Base-by-base conservation (phyloP, 345 rosid genomes). In the Lepidium sativum region DNA sequence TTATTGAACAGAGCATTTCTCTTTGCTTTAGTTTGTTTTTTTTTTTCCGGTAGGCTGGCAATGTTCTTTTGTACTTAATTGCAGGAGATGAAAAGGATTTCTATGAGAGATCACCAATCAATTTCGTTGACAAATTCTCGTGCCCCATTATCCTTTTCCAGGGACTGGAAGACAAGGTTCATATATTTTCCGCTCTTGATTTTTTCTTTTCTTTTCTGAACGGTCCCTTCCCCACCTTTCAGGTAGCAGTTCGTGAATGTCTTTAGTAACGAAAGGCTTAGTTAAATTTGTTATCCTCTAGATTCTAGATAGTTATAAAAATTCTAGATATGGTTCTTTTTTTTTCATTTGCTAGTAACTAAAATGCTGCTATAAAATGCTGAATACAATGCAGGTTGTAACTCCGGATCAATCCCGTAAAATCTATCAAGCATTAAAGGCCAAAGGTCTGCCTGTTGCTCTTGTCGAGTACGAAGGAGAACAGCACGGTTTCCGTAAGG, bases 401-500 rank as follows among this genome's bases (percentile, higher is more conserved):
- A 81, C 90, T 6, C 99, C 96, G 0, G 90, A 82, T 49, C 99
- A 90, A 80, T 92, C 99, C 64, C 86, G 92, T 62, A 84, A 75
- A 79, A 88, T 94, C 57, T 83, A 88, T n/a, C n/a, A n/a, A n/a
- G n/a, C n/a, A n/a, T 41, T 90, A 75, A 94, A 88, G 80, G 77
- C 77, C 40, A 94, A 94, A 63, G 89, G 97, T 70, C 72, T 94
- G 57, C 95, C 99, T 13, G 96, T 90, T 79, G 97, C 96, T 23
- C 94, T 85, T 23, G 88, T 90, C 59, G 92, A 88, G 80, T 94
- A 94, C 6, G 96, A 94, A 72, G 96, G 95, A 39, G 99, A 94
- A 68, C 95, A 90, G 37, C 97, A 94, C 27, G 99, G 96, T 58
- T 94, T 94, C 60, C 89, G 97, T 63, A 94, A 90, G 92, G 97